Conservation (phyloP, 2,329 filamentous ascomycete genomes). For the Sporothrix schenckii region DNA sequence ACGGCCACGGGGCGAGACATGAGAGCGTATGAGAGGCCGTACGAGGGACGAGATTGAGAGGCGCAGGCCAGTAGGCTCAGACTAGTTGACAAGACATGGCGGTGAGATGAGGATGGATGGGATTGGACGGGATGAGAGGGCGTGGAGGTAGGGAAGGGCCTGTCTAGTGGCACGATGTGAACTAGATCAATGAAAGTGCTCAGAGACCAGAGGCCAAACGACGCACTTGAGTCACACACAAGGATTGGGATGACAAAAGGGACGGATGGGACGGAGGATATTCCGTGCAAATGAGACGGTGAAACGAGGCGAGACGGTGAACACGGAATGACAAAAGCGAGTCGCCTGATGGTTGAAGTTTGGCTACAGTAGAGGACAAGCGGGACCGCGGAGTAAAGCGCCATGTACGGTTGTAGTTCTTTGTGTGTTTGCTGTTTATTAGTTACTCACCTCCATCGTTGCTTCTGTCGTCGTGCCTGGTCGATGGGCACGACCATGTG, state of each 20-base stretch:
- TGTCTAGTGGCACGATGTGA: slow-evolving; percentile 10
- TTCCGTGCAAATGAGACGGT: background rate
- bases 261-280: background rate
- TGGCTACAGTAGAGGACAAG: background rate
- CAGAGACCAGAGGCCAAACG: background rate
- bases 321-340: background rate
- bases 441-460: slow-evolving; percentile 30
- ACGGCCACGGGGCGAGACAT: slow-evolving; percentile 3
- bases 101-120: slow-evolving; percentile 24
- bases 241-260: background rate
- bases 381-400: background rate
- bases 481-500: background rate
- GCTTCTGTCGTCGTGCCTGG: background rate
- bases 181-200: slow-evolving; percentile 6
- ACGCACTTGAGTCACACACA: background rate
- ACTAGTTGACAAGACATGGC: slow-evolving; percentile 16
- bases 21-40: background rate
- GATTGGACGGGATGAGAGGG: background rate
- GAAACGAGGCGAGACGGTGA: background rate
- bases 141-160: too few species aligned
- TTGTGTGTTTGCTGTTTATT: background rate
- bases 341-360: background rate
- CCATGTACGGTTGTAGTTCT: background rate
- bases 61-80: background rate
- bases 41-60: background rate